Percentiles rank a stretch among this genome's conserved stretches.
Conservation (phyloP, 805 yeast species). For the Candida lessepsii region DNA sequence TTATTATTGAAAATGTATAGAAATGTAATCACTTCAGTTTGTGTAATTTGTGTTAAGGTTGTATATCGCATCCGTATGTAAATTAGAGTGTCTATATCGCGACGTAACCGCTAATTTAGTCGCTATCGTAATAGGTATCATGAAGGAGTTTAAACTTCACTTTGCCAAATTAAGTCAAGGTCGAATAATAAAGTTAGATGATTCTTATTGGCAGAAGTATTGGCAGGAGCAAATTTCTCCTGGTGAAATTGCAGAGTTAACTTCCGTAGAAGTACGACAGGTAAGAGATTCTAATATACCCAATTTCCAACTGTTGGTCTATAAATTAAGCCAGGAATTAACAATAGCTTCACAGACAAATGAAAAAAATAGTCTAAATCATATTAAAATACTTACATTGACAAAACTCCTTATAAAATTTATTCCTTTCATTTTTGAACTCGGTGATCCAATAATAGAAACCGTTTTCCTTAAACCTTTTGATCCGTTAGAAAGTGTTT, state of each 20-base stretch:
- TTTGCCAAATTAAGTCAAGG: slow-evolving; percentile 56
- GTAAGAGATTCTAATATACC: slow-evolving; percentile 35
- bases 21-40: no score
- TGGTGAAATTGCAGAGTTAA: background rate
- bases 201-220: slow-evolving; percentile 31
- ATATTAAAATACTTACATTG: slow-evolving; percentile 19
- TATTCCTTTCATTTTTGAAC: slow-evolving; percentile 68
- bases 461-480: background rate
- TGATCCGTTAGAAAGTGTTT: slow-evolving; percentile 1
- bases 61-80: no score
- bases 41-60: no score
- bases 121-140: no score
- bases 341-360: background rate
- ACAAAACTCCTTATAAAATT: slow-evolving; percentile 58
- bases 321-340: slow-evolving; percentile 22
- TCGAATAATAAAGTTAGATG: slow-evolving; percentile 26
- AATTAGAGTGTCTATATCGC: no score
- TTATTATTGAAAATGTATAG: no score
- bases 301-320: slow-evolving; percentile 56
- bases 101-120: no score
- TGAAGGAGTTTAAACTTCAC: slow-evolving; percentile 49
- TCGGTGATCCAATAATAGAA: slow-evolving; percentile 26
- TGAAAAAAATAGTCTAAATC: background rate
- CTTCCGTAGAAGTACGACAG: background rate
- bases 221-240: slow-evolving; percentile 17